Evolutionary conservation across 2,329 filamentous ascomycete species (phyloP), one percentile per base, ranked within the genome.

Genomic region (Sporothrix mexicana): DNA sequence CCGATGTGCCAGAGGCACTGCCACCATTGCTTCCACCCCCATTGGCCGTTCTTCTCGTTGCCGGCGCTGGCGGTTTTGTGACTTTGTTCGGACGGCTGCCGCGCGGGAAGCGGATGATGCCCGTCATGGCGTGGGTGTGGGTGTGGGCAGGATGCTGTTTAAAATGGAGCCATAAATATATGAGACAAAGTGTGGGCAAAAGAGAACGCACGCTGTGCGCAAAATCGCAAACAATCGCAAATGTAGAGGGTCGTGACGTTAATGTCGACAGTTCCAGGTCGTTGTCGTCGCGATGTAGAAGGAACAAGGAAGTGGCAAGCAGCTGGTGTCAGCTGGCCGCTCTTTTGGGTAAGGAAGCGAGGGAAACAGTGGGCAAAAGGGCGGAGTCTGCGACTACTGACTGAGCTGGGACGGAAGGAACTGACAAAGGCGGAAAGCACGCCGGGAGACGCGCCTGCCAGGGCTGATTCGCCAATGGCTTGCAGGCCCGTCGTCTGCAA

Each of bases 11-110:
- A 55, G 55, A 13, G 15, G 12, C 9, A 43, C 36, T 64, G n/a
- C 41, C 20, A 8, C 25, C 15, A 25, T 23, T 30, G 4, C 53
- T 25, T 12, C 20, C 25, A 12, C 59, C 20, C 8, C 59, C 59
- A 30, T 41, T 45, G 36, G 45, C 64, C 45, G 64, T 45, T 15
- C n/a, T 61, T 13, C 64, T 64, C 7, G 62, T 55, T 20, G 59
- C 10, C 8, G 72, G 73, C 43, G 69, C 55, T 36, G 77, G 75
- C 57, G 81, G 78, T 78, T 86, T 86, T 70, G 81, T 82, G 77
- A 85, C 83, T 78, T 84, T 85, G 79, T 78, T 82, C 49, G 80
- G 80, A 70, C 82, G 82, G 75, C 77, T 81, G 75, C 78, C 81
- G 72, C 82, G 82, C 73, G 77, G 74, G 66, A 81, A 77, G 75